Evolutionary conservation across 2,329 filamentous ascomycete species (phyloP).

Genomic region (Dactylellina drechsleri): DNA sequence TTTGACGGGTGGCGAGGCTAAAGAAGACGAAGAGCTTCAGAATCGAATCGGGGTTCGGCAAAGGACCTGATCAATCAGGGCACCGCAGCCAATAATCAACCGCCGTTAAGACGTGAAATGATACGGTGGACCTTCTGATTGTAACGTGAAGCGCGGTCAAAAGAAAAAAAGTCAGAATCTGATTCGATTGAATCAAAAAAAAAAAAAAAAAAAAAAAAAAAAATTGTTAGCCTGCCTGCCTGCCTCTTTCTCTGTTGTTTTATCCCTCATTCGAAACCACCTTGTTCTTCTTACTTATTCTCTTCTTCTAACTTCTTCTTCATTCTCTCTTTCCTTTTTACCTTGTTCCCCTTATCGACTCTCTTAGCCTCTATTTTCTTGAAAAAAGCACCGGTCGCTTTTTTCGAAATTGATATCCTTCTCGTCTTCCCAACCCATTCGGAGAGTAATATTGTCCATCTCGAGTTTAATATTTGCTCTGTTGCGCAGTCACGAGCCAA

Average conservation of each 20-base stretch:
- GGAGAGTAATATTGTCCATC: too few relatives aligned
- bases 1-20: too few relatives aligned
- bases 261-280: conserved; percentile 30
- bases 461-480: not conserved
- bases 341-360: conserved; percentile 25
- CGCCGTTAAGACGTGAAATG: not conserved
- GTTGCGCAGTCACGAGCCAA: conserved; percentile 10
- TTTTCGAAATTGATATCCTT: conserved; percentile 1
- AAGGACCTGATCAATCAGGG: not conserved
- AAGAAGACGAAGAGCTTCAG: not conserved
- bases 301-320: conserved; percentile 11
- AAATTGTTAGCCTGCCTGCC: conserved; percentile 18
- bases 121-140: conserved; percentile 5
- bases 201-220: not conserved
- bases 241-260: conserved; percentile 27
- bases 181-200: conserved; percentile 36
- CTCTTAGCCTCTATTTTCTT: conserved; percentile 20
- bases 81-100: too few relatives aligned
- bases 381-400: conserved; percentile 17
- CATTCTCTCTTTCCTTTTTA: conserved; percentile 10
- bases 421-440: not conserved
- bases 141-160: conserved; percentile 41
- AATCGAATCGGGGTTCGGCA: conserved; percentile 1
- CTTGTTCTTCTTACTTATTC: conserved; percentile 12
- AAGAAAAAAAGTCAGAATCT: conserved; percentile 11